These are phyloP conservation scores for Tylopilus felleus DNA, from an alignment of 768 basidiomycete species.

Conservation along the genomic window DNA sequence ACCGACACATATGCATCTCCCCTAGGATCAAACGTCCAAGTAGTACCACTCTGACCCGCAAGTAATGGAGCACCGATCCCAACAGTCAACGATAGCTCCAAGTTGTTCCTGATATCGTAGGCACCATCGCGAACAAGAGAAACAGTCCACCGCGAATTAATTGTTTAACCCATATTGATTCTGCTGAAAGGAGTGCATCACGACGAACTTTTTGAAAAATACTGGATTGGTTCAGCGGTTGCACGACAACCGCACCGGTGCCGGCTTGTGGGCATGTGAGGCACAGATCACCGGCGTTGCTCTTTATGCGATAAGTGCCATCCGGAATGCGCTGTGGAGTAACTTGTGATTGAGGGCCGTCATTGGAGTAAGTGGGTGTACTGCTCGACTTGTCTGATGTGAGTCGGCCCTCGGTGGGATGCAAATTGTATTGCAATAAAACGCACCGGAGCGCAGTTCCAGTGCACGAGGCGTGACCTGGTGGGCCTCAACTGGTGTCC, in stretches of 20 bases:
- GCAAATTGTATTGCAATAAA: no score
- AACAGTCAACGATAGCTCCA: background rate
- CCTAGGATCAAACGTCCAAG: background rate
- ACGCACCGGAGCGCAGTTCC: background rate
- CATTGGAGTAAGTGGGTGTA: background rate
- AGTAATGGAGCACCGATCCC: background rate
- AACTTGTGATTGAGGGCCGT: background rate
- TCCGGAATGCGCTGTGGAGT: background rate
- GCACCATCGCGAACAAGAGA: background rate
- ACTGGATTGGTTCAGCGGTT: background rate
- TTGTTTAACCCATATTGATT: background rate
- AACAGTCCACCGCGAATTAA: background rate
- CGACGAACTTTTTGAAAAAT: background rate
- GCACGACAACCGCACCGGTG: background rate
- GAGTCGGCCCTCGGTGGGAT: background rate
- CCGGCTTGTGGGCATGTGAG: background rate
- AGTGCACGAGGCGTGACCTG: no score
- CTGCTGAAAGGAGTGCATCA: background rate
- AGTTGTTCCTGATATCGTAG: background rate
- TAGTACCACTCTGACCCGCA: background rate
- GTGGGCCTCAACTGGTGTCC: background rate
- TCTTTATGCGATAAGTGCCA: background rate
- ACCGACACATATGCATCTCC: background rate
- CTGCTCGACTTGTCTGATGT: background rate
- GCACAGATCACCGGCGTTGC: background rate